Evolutionary conservation across 371 early-diverging fungal species (phyloP), one percentile per base, ranked within the genome.

Genomic region (Batkoa obscura): DNA sequence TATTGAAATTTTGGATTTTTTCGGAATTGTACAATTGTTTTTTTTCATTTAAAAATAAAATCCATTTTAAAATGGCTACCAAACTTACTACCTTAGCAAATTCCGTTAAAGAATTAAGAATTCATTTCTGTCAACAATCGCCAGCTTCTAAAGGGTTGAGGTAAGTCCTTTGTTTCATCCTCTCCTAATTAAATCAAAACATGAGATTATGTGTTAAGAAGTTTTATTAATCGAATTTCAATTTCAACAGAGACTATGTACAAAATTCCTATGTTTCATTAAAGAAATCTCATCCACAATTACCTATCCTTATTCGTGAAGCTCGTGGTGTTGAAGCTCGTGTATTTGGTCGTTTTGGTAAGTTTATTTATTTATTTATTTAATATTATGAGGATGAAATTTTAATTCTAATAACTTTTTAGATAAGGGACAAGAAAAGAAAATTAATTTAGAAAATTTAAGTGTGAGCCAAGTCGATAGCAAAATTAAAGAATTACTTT

Each of bases 301-400:
- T 94, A 41, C 92, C 92, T 42, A 82, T 94, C 60, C 77, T 94
- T 17, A 76, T 94, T 50, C 84, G 94, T 62, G 94, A 94, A 68
- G 90, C 89, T 33, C 67, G 67, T 48, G 84, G 84, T 49, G 78
- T 86, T 52, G 84, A 91, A 67, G 85, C 92, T 17, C 75, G 88
- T 59, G 78, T 85, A 52, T 89, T 88, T 72, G 94, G 86, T 59
- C 83, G 90, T 57, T 93, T 86, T 64, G 87, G 92, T 91, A 74
- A 71, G 4, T 4, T 4, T 33, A 30, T 33, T 35, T 35, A 49
- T 63, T n/a, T 43, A 23, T 49, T 1, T 17, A 47, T 46, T 61
- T 54, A 32, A 3, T 31, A 1, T 2, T 17, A 17, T 50, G 32
- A 3, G 30, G 2, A 38, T 23, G 15, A 1, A 42, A 36, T n/a